These are phyloP conservation scores for Talaromyces wortmannii DNA, from an alignment of 495 filamentous ascomycete genomes.

Conservation along the genomic window DNA sequence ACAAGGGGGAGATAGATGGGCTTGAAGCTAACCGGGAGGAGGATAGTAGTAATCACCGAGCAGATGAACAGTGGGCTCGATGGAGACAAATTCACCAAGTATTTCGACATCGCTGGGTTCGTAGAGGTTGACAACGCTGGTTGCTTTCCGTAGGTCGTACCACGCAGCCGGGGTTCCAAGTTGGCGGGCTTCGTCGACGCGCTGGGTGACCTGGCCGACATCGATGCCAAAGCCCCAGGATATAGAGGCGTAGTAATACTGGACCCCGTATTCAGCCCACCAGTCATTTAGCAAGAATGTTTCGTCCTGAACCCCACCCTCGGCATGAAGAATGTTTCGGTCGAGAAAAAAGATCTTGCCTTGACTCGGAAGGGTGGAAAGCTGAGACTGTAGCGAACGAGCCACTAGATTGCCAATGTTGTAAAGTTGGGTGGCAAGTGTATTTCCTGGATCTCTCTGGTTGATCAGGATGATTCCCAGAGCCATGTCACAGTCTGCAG, in stretches of 20 bases:
- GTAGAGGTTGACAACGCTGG: background rate
- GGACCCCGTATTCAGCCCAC: slow-evolving; percentile 21
- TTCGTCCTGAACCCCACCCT: slow-evolving; percentile 7
- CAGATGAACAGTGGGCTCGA: slow-evolving; percentile 7
- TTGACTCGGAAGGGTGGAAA: background rate
- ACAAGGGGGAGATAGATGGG: background rate
- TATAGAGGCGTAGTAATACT: slow-evolving; percentile 29
- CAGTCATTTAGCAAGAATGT: slow-evolving; percentile 20
- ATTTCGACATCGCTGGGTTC: slow-evolving; percentile 10
- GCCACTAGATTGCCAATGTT: slow-evolving; percentile 12
- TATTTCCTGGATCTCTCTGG: background rate
- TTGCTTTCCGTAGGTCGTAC: background rate
- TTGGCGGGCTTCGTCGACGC: background rate
- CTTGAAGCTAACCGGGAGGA: background rate
- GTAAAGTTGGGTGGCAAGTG: slow-evolving; percentile 20
- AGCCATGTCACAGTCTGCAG: slow-evolving; percentile 6
- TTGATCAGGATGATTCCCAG: slow-evolving; percentile 19
- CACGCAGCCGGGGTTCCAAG: background rate
- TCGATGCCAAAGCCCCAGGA: slow-evolving; percentile 12
- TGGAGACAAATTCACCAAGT: slow-evolving; percentile 17
- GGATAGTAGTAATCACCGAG: background rate
- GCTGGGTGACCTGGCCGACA: background rate
- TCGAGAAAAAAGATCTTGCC: slow-evolving; percentile 32
- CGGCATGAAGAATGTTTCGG: slow-evolving; percentile 13
- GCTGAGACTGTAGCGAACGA: background rate